A percentile compares a stretch with the other conserved stretches of the same genome.
phyloP scores from a whole-genome alignment of 345 rosid species.

The Ceriops zippeliana region DNA sequence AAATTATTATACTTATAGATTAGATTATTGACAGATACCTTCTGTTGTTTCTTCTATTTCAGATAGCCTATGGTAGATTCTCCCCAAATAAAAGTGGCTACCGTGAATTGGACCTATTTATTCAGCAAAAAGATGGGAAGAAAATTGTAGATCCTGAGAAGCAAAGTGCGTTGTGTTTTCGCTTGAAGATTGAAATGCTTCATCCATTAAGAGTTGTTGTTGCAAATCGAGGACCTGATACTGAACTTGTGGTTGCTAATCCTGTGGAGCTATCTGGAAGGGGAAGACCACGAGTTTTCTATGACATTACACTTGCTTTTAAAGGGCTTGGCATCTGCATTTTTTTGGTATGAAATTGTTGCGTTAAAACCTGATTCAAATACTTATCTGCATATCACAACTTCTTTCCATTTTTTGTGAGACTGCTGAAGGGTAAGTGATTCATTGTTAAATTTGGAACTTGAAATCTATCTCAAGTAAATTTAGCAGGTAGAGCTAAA shows the following conservation, averaged over 20 bases:
- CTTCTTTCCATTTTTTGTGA: not conserved
- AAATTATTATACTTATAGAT: not conserved
- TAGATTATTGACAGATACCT: not conserved
- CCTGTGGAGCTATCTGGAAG: conserved; percentile 82
- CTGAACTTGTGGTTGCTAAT: conserved; percentile 77
- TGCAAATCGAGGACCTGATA: conserved; percentile 72
- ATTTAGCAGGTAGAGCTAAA: no score
- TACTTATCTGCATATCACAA: conserved; percentile 4
- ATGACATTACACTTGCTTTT: conserved; percentile 67
- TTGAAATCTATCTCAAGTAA: not conserved
- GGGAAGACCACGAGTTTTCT: conserved; percentile 86
- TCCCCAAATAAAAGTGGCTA: conserved; percentile 42
- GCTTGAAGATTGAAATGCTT: conserved; percentile 73
- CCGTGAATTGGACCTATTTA: conserved; percentile 72
- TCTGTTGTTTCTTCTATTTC: conserved; percentile 21
- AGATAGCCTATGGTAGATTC: conserved; percentile 77
- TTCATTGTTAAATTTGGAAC: not conserved
- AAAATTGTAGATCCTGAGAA: conserved; percentile 65
- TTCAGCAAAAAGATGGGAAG: conserved; percentile 71
- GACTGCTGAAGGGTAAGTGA: no score
- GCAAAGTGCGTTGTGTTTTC: conserved; percentile 45
- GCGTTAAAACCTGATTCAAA: not conserved
- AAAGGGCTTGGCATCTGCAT: conserved; percentile 70
- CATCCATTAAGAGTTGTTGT: conserved; percentile 74
- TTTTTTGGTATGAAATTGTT: conserved; percentile 60